phyloP scores from a whole-genome alignment of 2,329 filamentous ascomycete species.

The Hypoxylon sp. region DNA sequence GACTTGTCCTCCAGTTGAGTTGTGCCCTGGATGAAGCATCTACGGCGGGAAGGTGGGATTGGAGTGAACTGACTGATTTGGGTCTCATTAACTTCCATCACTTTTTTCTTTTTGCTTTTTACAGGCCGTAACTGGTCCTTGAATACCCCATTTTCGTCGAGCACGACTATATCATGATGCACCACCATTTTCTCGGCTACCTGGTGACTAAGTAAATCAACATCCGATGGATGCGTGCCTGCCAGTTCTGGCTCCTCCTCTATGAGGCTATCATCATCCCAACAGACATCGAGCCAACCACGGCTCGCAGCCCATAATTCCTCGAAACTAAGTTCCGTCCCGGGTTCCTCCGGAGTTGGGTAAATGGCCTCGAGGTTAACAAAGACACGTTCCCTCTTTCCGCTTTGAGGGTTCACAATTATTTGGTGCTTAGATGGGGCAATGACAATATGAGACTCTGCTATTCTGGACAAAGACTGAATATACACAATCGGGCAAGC shows the following conservation, averaged over 20 bases:
- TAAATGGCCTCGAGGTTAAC: slow-evolving; percentile 90
- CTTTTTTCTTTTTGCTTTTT: slow-evolving; percentile 79
- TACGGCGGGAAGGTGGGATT: not conserved
- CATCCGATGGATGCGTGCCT: slow-evolving; percentile 45
- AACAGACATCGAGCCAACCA: slow-evolving; percentile 75
- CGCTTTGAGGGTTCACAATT: slow-evolving; percentile 84
- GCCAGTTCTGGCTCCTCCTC: slow-evolving; percentile 42
- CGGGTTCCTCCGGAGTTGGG: slow-evolving; percentile 78
- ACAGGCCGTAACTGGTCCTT: slow-evolving; percentile 63
- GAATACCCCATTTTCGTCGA: slow-evolving; percentile 73
- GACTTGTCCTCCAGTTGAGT: not conserved
- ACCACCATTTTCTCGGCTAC: slow-evolving; percentile 60
- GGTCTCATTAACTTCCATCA: slow-evolving; percentile 89
- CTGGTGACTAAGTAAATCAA: slow-evolving; percentile 51
- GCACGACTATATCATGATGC: slow-evolving; percentile 61
- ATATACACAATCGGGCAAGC: slow-evolving; percentile 59
- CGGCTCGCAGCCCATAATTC: slow-evolving; percentile 85
- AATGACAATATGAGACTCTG: slow-evolving; percentile 75
- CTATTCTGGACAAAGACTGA: slow-evolving; percentile 74
- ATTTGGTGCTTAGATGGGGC: slow-evolving; percentile 81
- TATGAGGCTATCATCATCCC: slow-evolving; percentile 62
- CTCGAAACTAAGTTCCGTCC: slow-evolving; percentile 89
- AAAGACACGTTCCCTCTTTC: slow-evolving; percentile 87
- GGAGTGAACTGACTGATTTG: slow-evolving; percentile 80
- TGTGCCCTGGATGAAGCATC: not conserved